Evolutionary conservation across 176 grass and related monocot species (phyloP).

Genomic region (Cymbopogon citratus): DNA sequence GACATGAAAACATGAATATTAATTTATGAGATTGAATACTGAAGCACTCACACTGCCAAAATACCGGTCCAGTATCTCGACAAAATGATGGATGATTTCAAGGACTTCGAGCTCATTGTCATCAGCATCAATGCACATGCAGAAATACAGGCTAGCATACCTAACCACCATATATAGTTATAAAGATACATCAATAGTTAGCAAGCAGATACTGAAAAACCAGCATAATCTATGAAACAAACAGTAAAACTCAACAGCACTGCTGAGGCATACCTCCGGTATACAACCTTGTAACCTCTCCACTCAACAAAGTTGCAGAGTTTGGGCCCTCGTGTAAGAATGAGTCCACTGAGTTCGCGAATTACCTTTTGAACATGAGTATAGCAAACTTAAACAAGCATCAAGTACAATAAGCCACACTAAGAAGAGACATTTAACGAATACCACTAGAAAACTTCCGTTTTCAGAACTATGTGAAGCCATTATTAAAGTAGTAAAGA

Average conservation of each 20-base stretch:
- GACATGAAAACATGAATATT: not conserved
- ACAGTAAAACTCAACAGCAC: not conserved
- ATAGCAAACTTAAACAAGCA: not conserved
- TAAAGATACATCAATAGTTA: constrained; percentile 10
- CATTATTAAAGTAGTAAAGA: not conserved
- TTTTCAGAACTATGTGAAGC: not conserved
- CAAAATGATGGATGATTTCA: constrained; percentile 97
- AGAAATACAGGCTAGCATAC: constrained; percentile 99
- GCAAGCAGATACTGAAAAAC: constrained; percentile 5
- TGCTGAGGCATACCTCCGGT: constrained; percentile 67
- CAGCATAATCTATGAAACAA: not conserved
- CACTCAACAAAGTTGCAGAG: constrained; percentile 98
- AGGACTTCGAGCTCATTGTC: constrained; percentile 97
- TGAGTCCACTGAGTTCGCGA: constrained; percentile 83
- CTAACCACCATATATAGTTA: constrained; percentile 30
- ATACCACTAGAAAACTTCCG: not conserved
- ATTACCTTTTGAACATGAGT: constrained; percentile 60
- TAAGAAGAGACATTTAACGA: not conserved
- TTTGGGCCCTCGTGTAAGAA: constrained; percentile 82
- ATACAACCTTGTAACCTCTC: constrained; percentile 94
- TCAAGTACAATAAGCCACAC: not conserved
- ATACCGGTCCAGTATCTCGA: constrained; percentile 94
- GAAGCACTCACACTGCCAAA: constrained; percentile 81
- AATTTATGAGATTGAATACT: not conserved
- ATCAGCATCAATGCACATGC: constrained; percentile 94